Evolutionary conservation across 805 yeast genomes (phyloP).

Genomic region (Candida ortonii): DNA sequence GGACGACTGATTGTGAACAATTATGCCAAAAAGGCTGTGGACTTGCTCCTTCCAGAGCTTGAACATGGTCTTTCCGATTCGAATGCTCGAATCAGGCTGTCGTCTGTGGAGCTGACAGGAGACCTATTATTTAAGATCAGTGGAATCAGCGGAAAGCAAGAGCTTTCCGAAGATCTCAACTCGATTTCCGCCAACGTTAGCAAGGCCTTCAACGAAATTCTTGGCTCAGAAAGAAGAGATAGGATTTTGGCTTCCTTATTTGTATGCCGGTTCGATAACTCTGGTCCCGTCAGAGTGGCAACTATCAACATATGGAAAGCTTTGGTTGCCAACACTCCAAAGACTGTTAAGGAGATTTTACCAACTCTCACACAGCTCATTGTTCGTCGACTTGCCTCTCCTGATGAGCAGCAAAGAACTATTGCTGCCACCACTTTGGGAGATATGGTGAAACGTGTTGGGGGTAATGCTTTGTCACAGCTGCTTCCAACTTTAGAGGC

Average conservation of each 20-base stretch:
- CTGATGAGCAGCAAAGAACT: constrained; percentile 71
- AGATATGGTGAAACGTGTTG: constrained; percentile 91
- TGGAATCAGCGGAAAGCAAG: constrained; percentile 80
- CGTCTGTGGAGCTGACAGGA: constrained; percentile 94
- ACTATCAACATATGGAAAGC: constrained; percentile 97
- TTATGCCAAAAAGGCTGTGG: constrained; percentile 91
- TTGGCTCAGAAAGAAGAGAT: constrained; percentile 88
- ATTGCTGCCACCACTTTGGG: constrained; percentile 94
- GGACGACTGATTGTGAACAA: constrained; percentile 89
- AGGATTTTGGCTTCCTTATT: constrained; percentile 81
- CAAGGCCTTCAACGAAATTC: constrained; percentile 64
- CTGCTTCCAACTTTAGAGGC: constrained; percentile 80
- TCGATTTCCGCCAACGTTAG: constrained; percentile 51
- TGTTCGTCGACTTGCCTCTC: constrained; percentile 78
- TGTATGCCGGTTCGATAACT: constrained; percentile 89
- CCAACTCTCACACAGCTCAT: constrained; percentile 79
- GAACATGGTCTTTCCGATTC: constrained; percentile 84
- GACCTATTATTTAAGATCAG: constrained; percentile 91
- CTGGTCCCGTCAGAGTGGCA: constrained; percentile 82
- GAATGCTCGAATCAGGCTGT: constrained; percentile 82
- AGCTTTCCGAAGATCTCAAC: constrained; percentile 53
- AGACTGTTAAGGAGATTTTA: constrained; percentile 86
- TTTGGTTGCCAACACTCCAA: constrained; percentile 91
- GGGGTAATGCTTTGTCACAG: constrained; percentile 79
- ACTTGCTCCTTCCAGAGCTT: constrained; percentile 86